Evolutionary conservation across 164 flowering plant species (phyloP).

Genomic region (Kingdonia uniflora): DNA sequence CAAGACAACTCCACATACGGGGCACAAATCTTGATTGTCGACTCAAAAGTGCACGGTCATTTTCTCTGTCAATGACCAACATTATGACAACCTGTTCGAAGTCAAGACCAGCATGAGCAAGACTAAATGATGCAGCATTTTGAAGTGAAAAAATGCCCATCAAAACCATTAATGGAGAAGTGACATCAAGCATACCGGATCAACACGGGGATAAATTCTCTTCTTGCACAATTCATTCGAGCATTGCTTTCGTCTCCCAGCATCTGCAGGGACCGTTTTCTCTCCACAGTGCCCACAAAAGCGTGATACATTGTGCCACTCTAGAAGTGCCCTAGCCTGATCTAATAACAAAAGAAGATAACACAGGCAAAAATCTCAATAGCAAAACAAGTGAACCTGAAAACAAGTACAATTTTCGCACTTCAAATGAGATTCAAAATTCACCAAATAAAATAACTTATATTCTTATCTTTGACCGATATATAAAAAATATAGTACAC

Average conservation of each 20-base stretch:
- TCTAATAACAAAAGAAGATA: no score
- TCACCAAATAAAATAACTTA: no score
- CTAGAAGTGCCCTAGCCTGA: slow-evolving; percentile 87
- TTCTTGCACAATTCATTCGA: slow-evolving; percentile 63
- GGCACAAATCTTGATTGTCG: slow-evolving; percentile 80
- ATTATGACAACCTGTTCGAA: slow-evolving; percentile 81
- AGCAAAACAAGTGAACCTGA: slow-evolving; percentile 10
- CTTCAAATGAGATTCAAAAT: no score
- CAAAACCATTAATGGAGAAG: no score
- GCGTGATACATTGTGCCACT: slow-evolving; percentile 69
- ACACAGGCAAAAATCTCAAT: no score
- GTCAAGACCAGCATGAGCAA: neutral
- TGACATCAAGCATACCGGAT: slow-evolving; percentile 76
- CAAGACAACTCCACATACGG: slow-evolving; percentile 96
- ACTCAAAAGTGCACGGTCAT: slow-evolving; percentile 78
- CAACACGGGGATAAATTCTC: slow-evolving; percentile 87
- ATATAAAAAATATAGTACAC: no score
- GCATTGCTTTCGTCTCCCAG: slow-evolving; percentile 80
- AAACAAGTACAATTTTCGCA: no score
- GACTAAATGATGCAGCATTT: no score
- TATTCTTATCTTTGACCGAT: no score
- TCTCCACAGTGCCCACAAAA: slow-evolving; percentile 86
- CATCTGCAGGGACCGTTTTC: slow-evolving; percentile 59
- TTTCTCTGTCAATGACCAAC: slow-evolving; percentile 87
- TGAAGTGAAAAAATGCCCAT: no score